These are phyloP conservation scores for Aspergillus bertholletiae DNA, from an alignment of 495 filamentous ascomycete species.

Conservation along the genomic window DNA sequence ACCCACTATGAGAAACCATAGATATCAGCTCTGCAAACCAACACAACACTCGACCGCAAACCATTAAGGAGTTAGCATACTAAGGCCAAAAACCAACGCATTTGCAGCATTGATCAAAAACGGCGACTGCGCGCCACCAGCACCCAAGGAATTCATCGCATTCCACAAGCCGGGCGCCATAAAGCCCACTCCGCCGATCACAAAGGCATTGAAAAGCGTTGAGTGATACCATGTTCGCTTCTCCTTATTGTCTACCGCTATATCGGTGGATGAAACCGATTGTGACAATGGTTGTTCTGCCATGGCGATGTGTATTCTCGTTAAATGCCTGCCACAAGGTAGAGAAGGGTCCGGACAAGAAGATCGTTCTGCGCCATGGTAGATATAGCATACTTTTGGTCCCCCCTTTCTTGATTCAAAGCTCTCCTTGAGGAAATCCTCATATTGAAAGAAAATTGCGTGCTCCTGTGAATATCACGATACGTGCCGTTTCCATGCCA, in stretches of 20 bases:
- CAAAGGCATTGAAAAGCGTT: conserved; percentile 55
- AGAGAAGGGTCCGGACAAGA: too few species aligned
- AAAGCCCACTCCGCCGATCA: conserved; percentile 37
- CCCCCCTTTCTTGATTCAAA: too few species aligned
- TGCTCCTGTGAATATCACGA: neutral
- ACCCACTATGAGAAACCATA: conserved; percentile 50
- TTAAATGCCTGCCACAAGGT: neutral
- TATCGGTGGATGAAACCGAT: conserved; percentile 10
- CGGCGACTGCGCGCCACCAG: conserved; percentile 56
- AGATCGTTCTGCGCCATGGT: too few species aligned
- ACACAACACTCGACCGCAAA: neutral
- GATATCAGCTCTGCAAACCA: neutral
- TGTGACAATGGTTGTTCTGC: conserved; percentile 9
- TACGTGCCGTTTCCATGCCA: neutral
- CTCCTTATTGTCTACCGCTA: neutral
- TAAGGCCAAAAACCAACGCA: conserved; percentile 53
- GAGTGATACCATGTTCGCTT: conserved; percentile 52
- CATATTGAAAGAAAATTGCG: conserved; percentile 4
- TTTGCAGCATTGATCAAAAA: conserved; percentile 63
- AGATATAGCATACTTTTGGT: too few species aligned
- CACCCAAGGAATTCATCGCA: conserved; percentile 67
- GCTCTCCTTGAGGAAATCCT: conserved; percentile 1
- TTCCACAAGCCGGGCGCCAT: conserved; percentile 39
- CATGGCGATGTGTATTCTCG: conserved; percentile 3
- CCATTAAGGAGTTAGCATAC: conserved; percentile 13